Evolutionary conservation across 2,329 filamentous ascomycete genomes (phyloP), one percentile per base, ranked within the genome.

Genomic region (Sporothrix variecibatus): DNA sequence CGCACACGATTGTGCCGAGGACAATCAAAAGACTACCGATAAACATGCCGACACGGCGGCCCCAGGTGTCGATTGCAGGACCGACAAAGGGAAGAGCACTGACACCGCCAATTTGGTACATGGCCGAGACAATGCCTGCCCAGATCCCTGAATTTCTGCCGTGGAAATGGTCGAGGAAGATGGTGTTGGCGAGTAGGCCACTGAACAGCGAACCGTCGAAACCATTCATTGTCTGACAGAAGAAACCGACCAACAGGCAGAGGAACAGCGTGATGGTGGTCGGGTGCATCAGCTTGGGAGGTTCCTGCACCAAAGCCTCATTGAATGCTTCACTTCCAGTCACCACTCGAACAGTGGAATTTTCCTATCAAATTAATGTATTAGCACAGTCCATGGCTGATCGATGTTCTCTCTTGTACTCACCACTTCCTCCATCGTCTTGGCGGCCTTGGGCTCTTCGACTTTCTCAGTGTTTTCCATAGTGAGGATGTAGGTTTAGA

Each of bases 71-170:
- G 20, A 65, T 65, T 5, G 60, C 60, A 20, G 60, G 60, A 23
- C 60, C 60, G 34, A 65, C 60, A 65, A 65, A 65, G 31, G 60
- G 60, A 38, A 65, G 60, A 20, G 60, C 60, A 65, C 60, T 65
- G 60, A 65, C 60, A 43, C 60, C 60, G 34, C 60, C 60, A 20
- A 65, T 65, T 34, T 65, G 60, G 60, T 65, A 65, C 60, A 65
- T 65, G 60, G 60, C 60, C 34, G 60, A 65, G 11, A 65, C 60
- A 34, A 65, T 65, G 60, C 60, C 60, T 20, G 60, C 60, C 60
- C 60, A 65, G 34, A 65, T 65, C 31, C 60, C 60, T 23, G 60
- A 65, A 8, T 65, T 65, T 5, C 20, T 26, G 34, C 60, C 60
- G 60, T 65, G 60, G 34, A 65, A 65, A 23, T 65, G 60, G 60